Conservation (phyloP, 2,329 filamentous ascomycete genomes). For the Lithohypha guttulata region DNA sequence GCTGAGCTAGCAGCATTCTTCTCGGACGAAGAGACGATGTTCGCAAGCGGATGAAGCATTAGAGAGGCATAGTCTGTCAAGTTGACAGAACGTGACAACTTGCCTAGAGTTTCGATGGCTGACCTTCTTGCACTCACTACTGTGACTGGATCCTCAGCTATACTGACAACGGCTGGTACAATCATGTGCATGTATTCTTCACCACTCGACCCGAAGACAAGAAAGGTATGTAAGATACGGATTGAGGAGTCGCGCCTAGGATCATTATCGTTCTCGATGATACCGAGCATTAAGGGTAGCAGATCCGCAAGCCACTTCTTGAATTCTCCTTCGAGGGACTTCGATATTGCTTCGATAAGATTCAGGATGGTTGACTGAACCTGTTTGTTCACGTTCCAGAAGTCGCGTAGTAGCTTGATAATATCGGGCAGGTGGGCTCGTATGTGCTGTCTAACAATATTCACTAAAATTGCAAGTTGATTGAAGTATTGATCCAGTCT, state of each 20-base stretch:
- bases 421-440: conserved; percentile 81
- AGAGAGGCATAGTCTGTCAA: conserved; percentile 93
- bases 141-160: conserved; percentile 82
- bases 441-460: conserved; percentile 93
- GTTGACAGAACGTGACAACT: conserved; percentile 91
- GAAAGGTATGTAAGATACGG: conserved; percentile 82
- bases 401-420: conserved; percentile 74
- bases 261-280: conserved; percentile 75
- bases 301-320: conserved; percentile 87
- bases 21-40: conserved; percentile 41
- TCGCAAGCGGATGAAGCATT: conserved; percentile 85
- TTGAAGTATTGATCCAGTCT: conserved; percentile 95
- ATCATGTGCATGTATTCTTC: conserved; percentile 99
- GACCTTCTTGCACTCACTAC: conserved; percentile 69
- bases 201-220: conserved; percentile 88
- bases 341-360: conserved; percentile 85
- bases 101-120: conserved; percentile 89
- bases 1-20: conserved; percentile 47
- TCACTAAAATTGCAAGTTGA: conserved; percentile 83
- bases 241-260: conserved; percentile 71
- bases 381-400: conserved; percentile 71
- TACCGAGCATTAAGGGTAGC: conserved; percentile 85
- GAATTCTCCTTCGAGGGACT: conserved; percentile 92
- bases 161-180: conserved; percentile 83
- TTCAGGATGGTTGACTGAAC: conserved; percentile 86